Evolutionary conservation across 2,329 filamentous ascomycete genomes (phyloP).

Genomic region (Paecilomyces dactylethromorphus): DNA sequence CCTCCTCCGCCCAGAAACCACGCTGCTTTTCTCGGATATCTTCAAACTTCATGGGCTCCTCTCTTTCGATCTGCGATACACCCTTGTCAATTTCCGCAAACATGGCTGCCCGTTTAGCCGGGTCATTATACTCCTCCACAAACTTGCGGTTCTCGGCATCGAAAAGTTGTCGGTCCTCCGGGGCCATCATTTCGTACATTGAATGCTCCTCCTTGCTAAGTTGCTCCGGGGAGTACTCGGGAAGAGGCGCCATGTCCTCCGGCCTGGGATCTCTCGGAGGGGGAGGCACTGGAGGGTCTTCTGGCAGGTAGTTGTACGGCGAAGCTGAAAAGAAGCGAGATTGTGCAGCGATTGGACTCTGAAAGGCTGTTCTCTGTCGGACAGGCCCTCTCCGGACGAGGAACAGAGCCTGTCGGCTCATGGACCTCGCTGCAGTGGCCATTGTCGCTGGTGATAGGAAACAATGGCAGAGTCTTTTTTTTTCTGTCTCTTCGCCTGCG

Average conservation of each 20-base stretch:
- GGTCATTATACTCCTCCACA: constrained; percentile 33
- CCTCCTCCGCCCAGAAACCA: constrained; percentile 41
- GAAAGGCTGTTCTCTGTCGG: constrained; percentile 6
- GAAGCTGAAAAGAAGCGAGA: constrained; percentile 30
- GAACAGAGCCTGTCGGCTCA: constrained; percentile 28
- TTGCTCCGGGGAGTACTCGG: constrained; percentile 31
- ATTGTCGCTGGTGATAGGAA: constrained; percentile 20
- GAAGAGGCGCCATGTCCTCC: constrained; percentile 21
- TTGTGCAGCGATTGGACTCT: constrained; percentile 9
- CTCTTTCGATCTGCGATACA: constrained; percentile 25
- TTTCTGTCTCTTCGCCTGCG: not conserved
- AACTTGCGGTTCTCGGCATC: constrained; percentile 27
- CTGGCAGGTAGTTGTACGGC: constrained; percentile 22
- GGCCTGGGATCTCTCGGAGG: constrained; percentile 19
- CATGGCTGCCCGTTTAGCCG: constrained; percentile 17
- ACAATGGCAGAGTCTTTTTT: constrained; percentile 1
- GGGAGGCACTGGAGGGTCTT: constrained; percentile 25
- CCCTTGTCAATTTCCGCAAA: constrained; percentile 26
- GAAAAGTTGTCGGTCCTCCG: constrained; percentile 29
- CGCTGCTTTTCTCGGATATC: constrained; percentile 14
- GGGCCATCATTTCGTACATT: constrained; percentile 32
- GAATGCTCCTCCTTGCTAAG: constrained; percentile 26
- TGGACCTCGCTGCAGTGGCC: constrained; percentile 32
- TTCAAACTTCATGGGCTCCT: constrained; percentile 21
- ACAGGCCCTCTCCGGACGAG: constrained; percentile 23